Conservation (phyloP, 306 rosid genomes). For the Fagus sylvatica region DNA sequence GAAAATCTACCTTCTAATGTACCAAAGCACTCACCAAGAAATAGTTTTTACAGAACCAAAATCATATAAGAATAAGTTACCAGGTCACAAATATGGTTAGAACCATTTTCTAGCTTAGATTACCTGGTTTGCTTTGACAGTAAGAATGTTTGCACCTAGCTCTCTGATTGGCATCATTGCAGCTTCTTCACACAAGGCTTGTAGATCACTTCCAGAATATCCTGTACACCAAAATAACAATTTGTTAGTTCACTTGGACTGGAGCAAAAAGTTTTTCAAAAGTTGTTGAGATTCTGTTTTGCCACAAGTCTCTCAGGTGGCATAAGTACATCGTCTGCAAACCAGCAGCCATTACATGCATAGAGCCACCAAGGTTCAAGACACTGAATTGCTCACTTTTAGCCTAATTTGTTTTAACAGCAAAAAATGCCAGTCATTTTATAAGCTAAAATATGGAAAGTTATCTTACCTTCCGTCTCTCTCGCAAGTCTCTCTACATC, state of each 20-base stretch:
- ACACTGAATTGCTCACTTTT: background rate
- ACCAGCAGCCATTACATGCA: constrained; percentile 9
- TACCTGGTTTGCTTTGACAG: constrained; percentile 83
- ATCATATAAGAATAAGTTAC: background rate
- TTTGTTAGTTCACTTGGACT: background rate
- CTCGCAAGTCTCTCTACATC: constrained; percentile 82
- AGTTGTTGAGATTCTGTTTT: background rate
- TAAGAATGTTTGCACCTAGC: constrained; percentile 83
- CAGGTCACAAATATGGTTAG: background rate
- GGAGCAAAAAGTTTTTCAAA: background rate
- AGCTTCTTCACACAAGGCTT: constrained; percentile 99
- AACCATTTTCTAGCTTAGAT: constrained; percentile 15
- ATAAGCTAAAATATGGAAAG: constrained; percentile 1
- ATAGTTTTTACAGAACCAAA: background rate
- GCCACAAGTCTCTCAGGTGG: background rate
- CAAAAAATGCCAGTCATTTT: background rate
- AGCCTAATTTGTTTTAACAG: background rate
- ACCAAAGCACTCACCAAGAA: background rate
- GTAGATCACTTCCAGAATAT: constrained; percentile 96
- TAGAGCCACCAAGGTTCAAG: background rate
- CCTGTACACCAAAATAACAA: constrained; percentile 48
- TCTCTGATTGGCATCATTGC: constrained; percentile 99
- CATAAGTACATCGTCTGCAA: background rate
- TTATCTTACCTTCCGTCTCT: constrained; percentile 72
- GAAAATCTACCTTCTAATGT: background rate